Percentiles rank a stretch among this genome's conserved stretches.
Conservation (phyloP, 139 green algal genomes). For the Edaphochlamys debaryana region DNA sequence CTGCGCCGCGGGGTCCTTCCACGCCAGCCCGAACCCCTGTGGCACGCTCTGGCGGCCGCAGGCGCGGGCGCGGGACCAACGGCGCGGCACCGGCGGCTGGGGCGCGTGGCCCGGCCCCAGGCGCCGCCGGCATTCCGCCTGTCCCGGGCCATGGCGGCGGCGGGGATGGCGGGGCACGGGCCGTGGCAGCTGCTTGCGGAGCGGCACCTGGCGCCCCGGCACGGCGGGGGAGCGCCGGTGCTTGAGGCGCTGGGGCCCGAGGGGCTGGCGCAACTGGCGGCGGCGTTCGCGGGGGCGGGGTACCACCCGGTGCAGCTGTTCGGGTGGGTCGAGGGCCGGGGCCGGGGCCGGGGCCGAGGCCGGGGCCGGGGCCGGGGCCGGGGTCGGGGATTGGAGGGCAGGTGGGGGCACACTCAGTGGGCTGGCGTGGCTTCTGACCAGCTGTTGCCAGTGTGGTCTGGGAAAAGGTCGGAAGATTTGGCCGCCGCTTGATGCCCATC, state of each 20-base stretch:
- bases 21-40: no score
- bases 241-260: background rate
- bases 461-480: background rate
- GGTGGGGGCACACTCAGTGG: background rate
- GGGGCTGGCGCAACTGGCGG: background rate
- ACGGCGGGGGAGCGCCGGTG: background rate
- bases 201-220: no score
- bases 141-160: no score
- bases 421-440: no score
- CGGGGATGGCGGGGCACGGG: no score
- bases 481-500: background rate
- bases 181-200: no score
- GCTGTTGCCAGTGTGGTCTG: background rate
- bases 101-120: no score
- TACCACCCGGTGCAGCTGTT: slow-evolving; percentile 31
- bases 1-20: no score
- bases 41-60: no score
- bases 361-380: background rate
- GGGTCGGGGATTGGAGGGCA: background rate
- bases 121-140: no score
- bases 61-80: no score
- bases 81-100: no score
- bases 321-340: background rate
- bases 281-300: slow-evolving; percentile 2
- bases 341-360: background rate